These are phyloP conservation scores for Ramalina intermedia DNA, from an alignment of 495 filamentous ascomycete genomes.

Conservation along the genomic window DNA sequence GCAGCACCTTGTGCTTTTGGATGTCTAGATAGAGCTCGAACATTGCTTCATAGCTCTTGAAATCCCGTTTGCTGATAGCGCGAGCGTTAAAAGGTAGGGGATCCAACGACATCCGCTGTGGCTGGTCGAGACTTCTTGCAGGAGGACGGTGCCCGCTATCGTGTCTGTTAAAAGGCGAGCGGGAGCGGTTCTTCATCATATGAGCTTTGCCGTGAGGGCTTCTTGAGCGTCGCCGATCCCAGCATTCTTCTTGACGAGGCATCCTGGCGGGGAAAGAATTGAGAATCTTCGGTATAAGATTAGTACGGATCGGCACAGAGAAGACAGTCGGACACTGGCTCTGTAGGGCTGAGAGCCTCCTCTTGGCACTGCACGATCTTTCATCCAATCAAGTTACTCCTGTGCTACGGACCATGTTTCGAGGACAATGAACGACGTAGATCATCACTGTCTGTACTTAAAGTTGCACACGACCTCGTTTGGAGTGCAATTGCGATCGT, in stretches of 20 bases:
- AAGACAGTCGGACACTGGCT: neutral
- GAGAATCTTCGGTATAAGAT: no score
- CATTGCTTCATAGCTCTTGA: constrained; percentile 47
- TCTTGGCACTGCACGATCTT: neutral
- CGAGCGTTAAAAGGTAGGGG: constrained; percentile 54
- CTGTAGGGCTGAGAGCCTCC: neutral
- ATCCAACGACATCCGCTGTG: constrained; percentile 3
- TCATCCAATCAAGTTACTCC: neutral
- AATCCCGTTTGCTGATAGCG: constrained; percentile 50
- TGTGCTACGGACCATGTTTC: neutral
- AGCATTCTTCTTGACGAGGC: neutral
- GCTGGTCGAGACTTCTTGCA: neutral
- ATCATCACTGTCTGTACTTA: no score
- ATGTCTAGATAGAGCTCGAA: constrained; percentile 82
- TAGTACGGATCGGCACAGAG: no score
- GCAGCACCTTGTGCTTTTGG: constrained; percentile 59
- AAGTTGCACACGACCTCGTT: no score
- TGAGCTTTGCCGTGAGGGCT: neutral
- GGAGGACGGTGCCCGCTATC: neutral
- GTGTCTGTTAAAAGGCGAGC: constrained; percentile 6
- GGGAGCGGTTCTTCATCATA: constrained; percentile 3
- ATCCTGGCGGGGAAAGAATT: neutral
- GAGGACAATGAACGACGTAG: no score
- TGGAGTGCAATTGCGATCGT: no score
- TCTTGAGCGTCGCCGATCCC: constrained; percentile 1